Conservation (phyloP, 805 yeast species). For the Pichia membranifaciens region DNA sequence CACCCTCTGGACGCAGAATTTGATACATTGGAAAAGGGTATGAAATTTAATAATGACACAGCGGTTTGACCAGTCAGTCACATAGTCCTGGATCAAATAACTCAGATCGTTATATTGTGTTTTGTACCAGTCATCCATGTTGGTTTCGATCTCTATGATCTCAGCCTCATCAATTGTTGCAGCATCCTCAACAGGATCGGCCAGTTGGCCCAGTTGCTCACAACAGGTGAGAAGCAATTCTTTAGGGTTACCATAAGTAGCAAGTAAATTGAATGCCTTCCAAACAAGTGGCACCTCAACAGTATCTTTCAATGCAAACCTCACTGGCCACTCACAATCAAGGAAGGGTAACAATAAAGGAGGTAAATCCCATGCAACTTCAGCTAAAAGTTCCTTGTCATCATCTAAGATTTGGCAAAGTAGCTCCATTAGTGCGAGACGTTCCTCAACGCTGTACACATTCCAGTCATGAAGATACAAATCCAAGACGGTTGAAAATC, state of each 20-base stretch:
- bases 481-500: constrained; percentile 71
- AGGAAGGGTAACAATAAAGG: constrained; percentile 52
- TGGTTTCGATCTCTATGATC: neutral
- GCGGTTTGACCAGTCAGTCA: neutral
- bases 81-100: neutral
- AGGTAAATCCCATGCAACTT: constrained; percentile 93
- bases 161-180: neutral
- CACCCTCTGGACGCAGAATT: constrained; percentile 52
- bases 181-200: constrained; percentile 6
- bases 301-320: constrained; percentile 32
- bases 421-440: constrained; percentile 40
- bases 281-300: constrained; percentile 33
- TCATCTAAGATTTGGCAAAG: constrained; percentile 39
- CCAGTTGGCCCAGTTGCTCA: constrained; percentile 49
- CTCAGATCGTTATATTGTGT: constrained; percentile 14
- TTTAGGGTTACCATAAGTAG: constrained; percentile 70
- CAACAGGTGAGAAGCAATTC: constrained; percentile 68
- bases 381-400: constrained; percentile 47
- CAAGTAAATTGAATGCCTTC: constrained; percentile 55
- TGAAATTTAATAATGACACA: constrained; percentile 41
- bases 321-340: constrained; percentile 32
- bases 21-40: constrained; percentile 59
- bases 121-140: constrained; percentile 4
- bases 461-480: constrained; percentile 46
- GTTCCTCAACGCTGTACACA: constrained; percentile 44